phyloP scores from a whole-genome alignment of 2,329 filamentous ascomycete species.

The Sclerotinia subarctica region DNA sequence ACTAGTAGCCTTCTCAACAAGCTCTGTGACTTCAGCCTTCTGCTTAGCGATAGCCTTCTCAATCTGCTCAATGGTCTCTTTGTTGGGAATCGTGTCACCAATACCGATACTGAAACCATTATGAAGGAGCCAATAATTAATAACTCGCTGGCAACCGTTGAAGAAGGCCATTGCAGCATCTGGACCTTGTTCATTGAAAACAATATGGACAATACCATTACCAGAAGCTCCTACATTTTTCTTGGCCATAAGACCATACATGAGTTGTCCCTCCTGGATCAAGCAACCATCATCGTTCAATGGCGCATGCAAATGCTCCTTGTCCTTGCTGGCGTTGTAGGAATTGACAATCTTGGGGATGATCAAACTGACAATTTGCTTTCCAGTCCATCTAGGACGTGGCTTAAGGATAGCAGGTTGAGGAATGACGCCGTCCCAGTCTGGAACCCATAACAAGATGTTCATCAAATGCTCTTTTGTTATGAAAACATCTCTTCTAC shows the following conservation, averaged over 20 bases:
- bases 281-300: constrained; percentile 74
- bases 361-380: constrained; percentile 93
- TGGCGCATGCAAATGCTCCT: constrained; percentile 50
- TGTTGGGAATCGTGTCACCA: constrained; percentile 94
- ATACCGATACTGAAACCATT: constrained; percentile 98
- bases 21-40: constrained; percentile 73
- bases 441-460: constrained; percentile 92
- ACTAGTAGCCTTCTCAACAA: constrained; percentile 75
- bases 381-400: constrained; percentile 91
- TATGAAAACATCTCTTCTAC: constrained; percentile 85
- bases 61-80: constrained; percentile 77
- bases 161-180: constrained; percentile 90
- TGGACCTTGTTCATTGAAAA: constrained; percentile 90
- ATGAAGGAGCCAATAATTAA: constrained; percentile 96
- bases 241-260: constrained; percentile 89
- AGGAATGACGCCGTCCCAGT: constrained; percentile 95
- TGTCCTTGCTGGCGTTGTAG: constrained; percentile 60
- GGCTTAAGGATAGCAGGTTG: constrained; percentile 93
- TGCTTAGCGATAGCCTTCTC: constrained; percentile 76
- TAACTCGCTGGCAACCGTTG: constrained; percentile 89
- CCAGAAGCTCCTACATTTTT: constrained; percentile 88
- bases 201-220: constrained; percentile 90
- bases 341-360: constrained; percentile 85
- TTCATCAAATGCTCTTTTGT: constrained; percentile 93
- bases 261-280: constrained; percentile 81